Evolutionary conservation across 202 grass and related monocot species (phyloP).

Genomic region (Schoenoplectus triqueter): DNA sequence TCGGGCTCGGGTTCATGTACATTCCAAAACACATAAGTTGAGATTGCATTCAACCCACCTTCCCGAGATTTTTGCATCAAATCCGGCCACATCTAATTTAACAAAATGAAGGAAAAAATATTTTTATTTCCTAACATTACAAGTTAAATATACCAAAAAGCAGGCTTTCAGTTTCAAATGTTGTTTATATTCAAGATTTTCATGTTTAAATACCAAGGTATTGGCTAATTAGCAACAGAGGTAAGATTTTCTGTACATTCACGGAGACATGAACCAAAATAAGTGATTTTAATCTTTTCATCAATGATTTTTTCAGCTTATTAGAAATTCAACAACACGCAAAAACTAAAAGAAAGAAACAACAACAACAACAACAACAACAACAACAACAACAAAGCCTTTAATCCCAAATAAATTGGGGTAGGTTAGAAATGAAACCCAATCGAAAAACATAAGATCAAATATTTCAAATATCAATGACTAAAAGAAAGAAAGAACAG

Average conservation of each 20-base stretch:
- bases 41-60: constrained; percentile 72
- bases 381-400: too few species aligned
- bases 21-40: constrained; percentile 89
- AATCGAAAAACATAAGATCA: too few species aligned
- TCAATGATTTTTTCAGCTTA: not conserved
- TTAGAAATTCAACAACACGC: too few species aligned
- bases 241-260: not conserved
- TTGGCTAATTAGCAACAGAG: not conserved
- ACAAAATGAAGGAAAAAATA: constrained; percentile 17
- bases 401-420: too few species aligned
- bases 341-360: not conserved
- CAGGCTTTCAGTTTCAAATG: too few species aligned
- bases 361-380: not conserved
- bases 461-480: too few species aligned
- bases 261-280: not conserved
- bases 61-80: constrained; percentile 65
- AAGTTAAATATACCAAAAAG: not conserved
- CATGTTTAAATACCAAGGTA: not conserved
- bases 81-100: constrained; percentile 55
- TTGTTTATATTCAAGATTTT: too few species aligned
- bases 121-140: not conserved
- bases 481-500: not conserved
- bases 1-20: constrained; percentile 60
- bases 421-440: too few species aligned
- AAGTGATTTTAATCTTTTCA: not conserved